Conservation (phyloP, 257 asterid species). For the Solanum corneliomulleri region DNA sequence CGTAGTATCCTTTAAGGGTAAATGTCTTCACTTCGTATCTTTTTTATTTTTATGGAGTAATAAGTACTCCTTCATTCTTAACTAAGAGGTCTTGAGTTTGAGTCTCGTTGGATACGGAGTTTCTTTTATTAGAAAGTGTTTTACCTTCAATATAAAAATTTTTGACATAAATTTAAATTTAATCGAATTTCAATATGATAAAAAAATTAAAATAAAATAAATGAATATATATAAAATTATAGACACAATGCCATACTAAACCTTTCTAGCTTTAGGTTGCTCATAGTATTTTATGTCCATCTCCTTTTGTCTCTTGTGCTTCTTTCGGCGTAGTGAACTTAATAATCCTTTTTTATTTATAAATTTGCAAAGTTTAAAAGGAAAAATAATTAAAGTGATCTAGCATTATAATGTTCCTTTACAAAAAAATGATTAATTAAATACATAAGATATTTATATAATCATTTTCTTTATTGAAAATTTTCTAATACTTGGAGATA, state of each 20-base stretch:
- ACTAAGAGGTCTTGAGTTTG: neutral
- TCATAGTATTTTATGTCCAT: neutral
- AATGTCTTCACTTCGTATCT: neutral
- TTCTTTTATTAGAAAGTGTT: neutral
- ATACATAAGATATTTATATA: neutral
- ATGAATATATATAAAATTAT: neutral
- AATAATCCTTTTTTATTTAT: neutral
- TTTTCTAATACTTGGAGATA: neutral
- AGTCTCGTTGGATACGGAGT: too few species aligned
- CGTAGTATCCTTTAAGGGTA: neutral
- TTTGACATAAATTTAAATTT: rapidly evolving
- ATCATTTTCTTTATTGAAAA: neutral
- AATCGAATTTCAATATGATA: rapidly evolving
- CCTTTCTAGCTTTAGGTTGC: neutral
- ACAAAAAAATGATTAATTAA: neutral
- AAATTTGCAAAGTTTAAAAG: neutral
- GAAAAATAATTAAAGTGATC: neutral
- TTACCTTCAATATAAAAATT: neutral
- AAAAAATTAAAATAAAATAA: too few species aligned
- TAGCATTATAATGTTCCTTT: neutral
- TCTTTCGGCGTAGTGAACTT: neutral
- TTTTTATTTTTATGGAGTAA: too few species aligned
- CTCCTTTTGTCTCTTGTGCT: neutral
- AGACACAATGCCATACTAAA: neutral
- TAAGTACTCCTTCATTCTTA: too few species aligned